A percentile compares a stretch with the other conserved stretches of the same genome.
Evolutionary conservation across 176 grass and related monocot species (phyloP).

Genomic region (Luzula sylvatica): DNA sequence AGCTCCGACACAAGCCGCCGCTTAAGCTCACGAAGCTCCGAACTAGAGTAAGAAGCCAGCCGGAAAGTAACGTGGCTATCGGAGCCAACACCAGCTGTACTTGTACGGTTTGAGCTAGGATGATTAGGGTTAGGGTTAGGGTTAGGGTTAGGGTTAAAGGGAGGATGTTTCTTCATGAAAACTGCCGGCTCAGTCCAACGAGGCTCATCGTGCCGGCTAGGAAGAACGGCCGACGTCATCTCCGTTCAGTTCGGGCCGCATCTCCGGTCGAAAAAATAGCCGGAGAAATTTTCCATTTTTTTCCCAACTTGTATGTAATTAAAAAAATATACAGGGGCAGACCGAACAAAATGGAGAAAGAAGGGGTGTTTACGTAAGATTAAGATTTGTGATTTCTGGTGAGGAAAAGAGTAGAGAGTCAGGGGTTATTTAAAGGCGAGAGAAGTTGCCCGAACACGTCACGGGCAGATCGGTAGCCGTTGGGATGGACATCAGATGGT

Average conservation of each 20-base stretch:
- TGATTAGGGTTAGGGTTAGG: conserved; percentile 16
- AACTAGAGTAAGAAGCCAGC: conserved; percentile 18
- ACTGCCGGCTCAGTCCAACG: conserved; percentile 37
- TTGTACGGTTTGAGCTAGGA: too few relatives aligned
- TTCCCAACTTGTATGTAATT: neutral
- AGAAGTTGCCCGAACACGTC: conserved; percentile 10
- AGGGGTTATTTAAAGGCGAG: conserved; percentile 19
- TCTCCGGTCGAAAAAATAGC: conserved; percentile 11
- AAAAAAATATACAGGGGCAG: neutral
- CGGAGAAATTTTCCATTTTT: neutral
- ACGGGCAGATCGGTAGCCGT: neutral
- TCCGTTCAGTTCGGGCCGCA: neutral
- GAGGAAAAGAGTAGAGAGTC: neutral
- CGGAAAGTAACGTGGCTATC: conserved; percentile 24
- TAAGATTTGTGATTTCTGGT: neutral
- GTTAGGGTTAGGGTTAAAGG: conserved; percentile 48
- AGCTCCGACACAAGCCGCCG: conserved; percentile 58
- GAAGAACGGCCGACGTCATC: conserved; percentile 75
- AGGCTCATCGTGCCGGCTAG: conserved; percentile 34
- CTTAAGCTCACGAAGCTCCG: conserved; percentile 42
- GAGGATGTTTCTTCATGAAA: conserved; percentile 25
- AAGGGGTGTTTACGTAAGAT: neutral
- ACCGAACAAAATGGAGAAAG: conserved; percentile 1
- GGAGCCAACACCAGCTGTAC: conserved; percentile 14
- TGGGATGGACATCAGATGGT: neutral